phyloP scores from a whole-genome alignment of 2,329 filamentous ascomycete genomes.

The Epicoccum nigrum region DNA sequence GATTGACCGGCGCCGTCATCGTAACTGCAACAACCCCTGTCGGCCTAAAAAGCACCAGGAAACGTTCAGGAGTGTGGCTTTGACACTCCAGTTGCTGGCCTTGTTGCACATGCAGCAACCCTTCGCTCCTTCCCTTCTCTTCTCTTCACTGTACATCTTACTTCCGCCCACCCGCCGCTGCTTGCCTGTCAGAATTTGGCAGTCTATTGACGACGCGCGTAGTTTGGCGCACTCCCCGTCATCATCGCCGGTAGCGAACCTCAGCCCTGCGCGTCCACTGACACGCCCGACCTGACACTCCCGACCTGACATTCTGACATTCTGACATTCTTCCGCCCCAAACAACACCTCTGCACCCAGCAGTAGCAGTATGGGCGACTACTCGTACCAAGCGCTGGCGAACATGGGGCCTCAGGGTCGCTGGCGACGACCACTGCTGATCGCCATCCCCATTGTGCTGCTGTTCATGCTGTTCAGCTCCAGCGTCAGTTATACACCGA shows the following conservation, averaged over 20 bases:
- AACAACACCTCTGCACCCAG: not conserved
- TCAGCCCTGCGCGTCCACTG: slow-evolving; percentile 1
- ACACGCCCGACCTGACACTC: too few species aligned
- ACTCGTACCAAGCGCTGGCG: slow-evolving; percentile 39
- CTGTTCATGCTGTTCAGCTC: slow-evolving; percentile 41
- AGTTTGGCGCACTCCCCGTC: slow-evolving; percentile 9
- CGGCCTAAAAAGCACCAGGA: slow-evolving; percentile 11
- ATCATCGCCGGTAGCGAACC: slow-evolving; percentile 5
- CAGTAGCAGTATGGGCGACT: slow-evolving; percentile 25
- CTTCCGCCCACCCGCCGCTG: not conserved
- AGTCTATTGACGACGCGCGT: slow-evolving; percentile 2
- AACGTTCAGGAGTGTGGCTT: slow-evolving; percentile 20
- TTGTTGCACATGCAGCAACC: slow-evolving; percentile 10
- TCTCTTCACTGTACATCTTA: slow-evolving; percentile 16
- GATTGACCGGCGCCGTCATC: slow-evolving; percentile 9
- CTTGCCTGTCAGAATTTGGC: not conserved
- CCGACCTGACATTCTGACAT: too few species aligned
- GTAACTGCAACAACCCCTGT: slow-evolving; percentile 16
- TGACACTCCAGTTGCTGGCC: slow-evolving; percentile 14
- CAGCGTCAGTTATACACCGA: slow-evolving; percentile 31
- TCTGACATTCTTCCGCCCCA: slow-evolving; percentile 6
- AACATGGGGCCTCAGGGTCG: slow-evolving; percentile 44
- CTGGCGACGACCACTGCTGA: slow-evolving; percentile 43
- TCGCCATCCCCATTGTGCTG: slow-evolving; percentile 40
- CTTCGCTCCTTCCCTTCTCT: slow-evolving; percentile 19